Conservation (phyloP, 805 yeast genomes). For the Wickerhamiella alocasiicola region DNA sequence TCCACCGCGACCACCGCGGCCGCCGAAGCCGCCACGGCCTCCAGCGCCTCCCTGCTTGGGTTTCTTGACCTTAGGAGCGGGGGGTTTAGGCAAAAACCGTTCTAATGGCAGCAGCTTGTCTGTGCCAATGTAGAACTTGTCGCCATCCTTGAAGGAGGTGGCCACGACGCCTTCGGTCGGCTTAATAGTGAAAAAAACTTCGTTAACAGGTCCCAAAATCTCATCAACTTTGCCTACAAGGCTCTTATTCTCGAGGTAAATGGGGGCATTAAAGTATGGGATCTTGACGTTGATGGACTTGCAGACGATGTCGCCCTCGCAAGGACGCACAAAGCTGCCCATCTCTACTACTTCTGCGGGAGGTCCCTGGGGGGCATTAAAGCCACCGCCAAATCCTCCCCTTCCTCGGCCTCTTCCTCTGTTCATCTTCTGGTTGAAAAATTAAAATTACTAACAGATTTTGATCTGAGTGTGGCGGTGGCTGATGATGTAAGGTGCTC, state of each 20-base stretch:
- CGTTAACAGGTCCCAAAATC: constrained; percentile 93
- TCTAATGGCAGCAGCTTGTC: constrained; percentile 93
- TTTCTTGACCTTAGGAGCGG: constrained; percentile 23
- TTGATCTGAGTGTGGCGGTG: no score
- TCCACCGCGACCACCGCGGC: constrained; percentile 35
- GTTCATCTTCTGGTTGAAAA: constrained; percentile 40
- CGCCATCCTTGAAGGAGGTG: constrained; percentile 83
- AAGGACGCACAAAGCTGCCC: constrained; percentile 84
- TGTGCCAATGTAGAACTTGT: constrained; percentile 88
- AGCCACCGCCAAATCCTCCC: constrained; percentile 57
- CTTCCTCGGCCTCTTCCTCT: constrained; percentile 53
- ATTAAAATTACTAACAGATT: constrained; percentile 12
- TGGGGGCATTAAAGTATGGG: constrained; percentile 98
- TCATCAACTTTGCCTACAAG: constrained; percentile 97
- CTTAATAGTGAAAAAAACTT: constrained; percentile 94
- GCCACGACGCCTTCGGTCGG: constrained; percentile 96
- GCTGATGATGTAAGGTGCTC: no score
- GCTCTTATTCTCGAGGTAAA: constrained; percentile 88
- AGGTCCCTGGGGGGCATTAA: constrained; percentile 85
- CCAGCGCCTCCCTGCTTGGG: constrained; percentile 73
- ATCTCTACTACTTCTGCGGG: constrained; percentile 92
- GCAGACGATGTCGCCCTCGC: constrained; percentile 96
- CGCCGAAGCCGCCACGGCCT: constrained; percentile 40
- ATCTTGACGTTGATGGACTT: constrained; percentile 86
- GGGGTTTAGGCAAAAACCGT: constrained; percentile 91